Conservation (phyloP, 2,329 filamentous ascomycete species). For the Pyrenophora tritici-repentis region DNA sequence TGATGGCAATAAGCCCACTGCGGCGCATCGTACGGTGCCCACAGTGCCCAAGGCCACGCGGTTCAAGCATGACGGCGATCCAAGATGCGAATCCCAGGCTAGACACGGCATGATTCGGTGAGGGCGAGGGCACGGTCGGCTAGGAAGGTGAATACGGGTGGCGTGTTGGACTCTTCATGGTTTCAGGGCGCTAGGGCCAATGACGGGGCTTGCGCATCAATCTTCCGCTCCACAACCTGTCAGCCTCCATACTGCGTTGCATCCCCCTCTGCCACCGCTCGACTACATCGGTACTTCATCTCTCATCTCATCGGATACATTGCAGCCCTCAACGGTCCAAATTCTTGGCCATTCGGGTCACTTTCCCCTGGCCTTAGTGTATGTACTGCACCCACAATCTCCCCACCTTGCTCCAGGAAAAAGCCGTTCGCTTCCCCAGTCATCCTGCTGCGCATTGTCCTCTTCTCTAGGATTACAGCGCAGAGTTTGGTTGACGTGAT, state of each 20-base stretch:
- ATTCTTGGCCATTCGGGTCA: too few relatives aligned
- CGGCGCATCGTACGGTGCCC: not conserved
- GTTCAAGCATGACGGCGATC: not conserved
- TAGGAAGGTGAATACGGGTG: slow-evolving; percentile 16
- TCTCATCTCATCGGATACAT: too few relatives aligned
- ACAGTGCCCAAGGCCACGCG: not conserved
- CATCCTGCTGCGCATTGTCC: too few relatives aligned
- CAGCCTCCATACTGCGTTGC: slow-evolving; percentile 10
- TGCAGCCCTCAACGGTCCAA: too few relatives aligned
- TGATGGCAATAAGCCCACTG: too few relatives aligned
- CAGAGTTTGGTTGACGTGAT: not conserved
- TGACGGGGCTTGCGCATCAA: slow-evolving; percentile 8
- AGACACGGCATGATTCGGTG: slow-evolving; percentile 5
- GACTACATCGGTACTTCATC: too few relatives aligned
- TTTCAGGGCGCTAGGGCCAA: slow-evolving; percentile 13
- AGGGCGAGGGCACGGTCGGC: slow-evolving; percentile 6
- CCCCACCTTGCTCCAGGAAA: slow-evolving; percentile 12
- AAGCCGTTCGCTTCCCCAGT: not conserved
- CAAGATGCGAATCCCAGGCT: slow-evolving; percentile 12
- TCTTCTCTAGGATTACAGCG: too few relatives aligned
- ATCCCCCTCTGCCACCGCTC: not conserved
- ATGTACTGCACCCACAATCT: slow-evolving; percentile 6
- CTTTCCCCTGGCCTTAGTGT: too few relatives aligned
- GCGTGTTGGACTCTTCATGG: slow-evolving; percentile 13
- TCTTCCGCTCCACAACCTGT: slow-evolving; percentile 6